Evolutionary conservation across 768 basidiomycete species (phyloP), one percentile per base, ranked within the genome.

Genomic region (Amanita muscaria): DNA sequence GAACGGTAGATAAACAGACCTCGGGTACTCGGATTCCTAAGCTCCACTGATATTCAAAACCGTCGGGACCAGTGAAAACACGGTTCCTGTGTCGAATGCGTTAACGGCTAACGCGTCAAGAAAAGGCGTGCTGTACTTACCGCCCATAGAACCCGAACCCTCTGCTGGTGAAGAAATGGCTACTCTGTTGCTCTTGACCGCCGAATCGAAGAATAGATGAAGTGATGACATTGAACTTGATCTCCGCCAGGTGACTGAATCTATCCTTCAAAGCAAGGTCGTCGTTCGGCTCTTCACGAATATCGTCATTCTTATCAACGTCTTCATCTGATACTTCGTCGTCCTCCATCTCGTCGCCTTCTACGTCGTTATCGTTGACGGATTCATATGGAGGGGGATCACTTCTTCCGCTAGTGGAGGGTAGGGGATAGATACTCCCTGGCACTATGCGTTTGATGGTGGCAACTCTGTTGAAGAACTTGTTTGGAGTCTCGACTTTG

Each of bases 61-160:
- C 61, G 40, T 67, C 63, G 4, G 54, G 61, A 0, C 61, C 66
- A 1, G 42, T 58, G 35, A 68, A 68, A 7, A 58, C 53, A n/a
- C 62, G 62, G 6, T 56, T 56, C 24, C 64, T 65, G 11, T 24
- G 12, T 1, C 19, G 7, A 18, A 25, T 16, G 8, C 7, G 25
- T 22, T 22, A 14, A 21, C 11, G 25, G 4, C 5, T 3, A 10
- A 39, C 18, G 10, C 4, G 14, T 41, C 24, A 14, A 0, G n/a
- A 19, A 30, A 35, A 10, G 12, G n/a, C n/a, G n/a, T n/a, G n/a
- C n/a, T n/a, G 11, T 36, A 32, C 53, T 40, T 34, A 55, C 56
- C 52, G 53, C 32, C 52, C 49, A 25, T 23, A 40, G 36, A 37
- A 37, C 3, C 34, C 32, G 31, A 41, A 42, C 21, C 45, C 52